Percentiles rank a stretch among this genome's conserved stretches.
These are phyloP conservation scores for Lasiodiplodia sp. DNA, from an alignment of 2,329 filamentous ascomycete genomes.

Conservation along the genomic window DNA sequence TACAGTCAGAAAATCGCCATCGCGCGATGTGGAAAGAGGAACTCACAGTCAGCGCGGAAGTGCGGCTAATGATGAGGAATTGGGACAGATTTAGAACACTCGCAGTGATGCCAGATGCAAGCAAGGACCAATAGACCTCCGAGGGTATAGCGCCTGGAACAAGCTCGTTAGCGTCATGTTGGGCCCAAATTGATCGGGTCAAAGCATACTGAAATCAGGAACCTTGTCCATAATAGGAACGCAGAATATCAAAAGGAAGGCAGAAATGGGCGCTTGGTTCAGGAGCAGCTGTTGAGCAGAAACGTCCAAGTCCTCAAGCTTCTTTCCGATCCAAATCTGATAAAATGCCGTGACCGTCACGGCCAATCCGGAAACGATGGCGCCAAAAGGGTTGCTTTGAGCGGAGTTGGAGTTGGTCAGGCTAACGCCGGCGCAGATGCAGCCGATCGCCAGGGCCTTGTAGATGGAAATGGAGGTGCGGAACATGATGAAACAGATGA, in stretches of 20 bases:
- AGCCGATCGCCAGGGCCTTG: constrained; percentile 51
- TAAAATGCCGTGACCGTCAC: constrained; percentile 56
- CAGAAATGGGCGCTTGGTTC: constrained; percentile 56
- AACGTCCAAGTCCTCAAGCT: constrained; percentile 55
- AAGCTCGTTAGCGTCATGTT: neutral
- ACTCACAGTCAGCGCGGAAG: constrained; percentile 44
- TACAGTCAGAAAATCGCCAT: constrained; percentile 23
- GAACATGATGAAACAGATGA: constrained; percentile 55
- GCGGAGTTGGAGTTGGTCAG: constrained; percentile 53
- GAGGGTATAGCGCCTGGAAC: constrained; percentile 43
- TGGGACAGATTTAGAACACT: constrained; percentile 52
- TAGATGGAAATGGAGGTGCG: constrained; percentile 50
- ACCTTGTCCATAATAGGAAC: constrained; percentile 54
- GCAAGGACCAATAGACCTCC: constrained; percentile 50
- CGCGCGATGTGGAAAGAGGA: neutral
- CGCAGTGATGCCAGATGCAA: constrained; percentile 53
- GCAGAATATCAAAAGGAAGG: constrained; percentile 52
- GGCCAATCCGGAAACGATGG: constrained; percentile 52
- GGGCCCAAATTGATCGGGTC: neutral
- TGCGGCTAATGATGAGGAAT: constrained; percentile 52
- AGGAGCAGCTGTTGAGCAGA: constrained; percentile 54
- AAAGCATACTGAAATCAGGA: constrained; percentile 40
- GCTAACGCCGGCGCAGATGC: constrained; percentile 53
- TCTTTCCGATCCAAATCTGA: constrained; percentile 59
- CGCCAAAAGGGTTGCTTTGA: constrained; percentile 51